Base-by-base conservation (phyloP, 1,284 basidiomycete genomes). In the Puccinia triticina region DNA sequence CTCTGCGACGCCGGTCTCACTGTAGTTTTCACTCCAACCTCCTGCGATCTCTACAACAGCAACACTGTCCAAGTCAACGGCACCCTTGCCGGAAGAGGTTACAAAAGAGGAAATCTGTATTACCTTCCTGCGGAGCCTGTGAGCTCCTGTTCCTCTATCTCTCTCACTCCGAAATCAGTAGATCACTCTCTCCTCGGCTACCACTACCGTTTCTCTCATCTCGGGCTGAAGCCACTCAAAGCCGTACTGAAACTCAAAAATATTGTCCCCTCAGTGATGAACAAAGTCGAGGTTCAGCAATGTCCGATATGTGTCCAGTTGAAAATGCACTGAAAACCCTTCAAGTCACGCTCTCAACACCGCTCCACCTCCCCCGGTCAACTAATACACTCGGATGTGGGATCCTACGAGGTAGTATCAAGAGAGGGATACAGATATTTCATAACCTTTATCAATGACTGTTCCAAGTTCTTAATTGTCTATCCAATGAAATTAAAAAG, bases 401-500 rank as follows among this genome's bases (percentile, higher is more conserved):
- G n/a, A n/a, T n/a, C n/a, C n/a, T n/a, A n/a, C n/a, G n/a, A n/a
- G n/a, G n/a, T n/a, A n/a, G n/a, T n/a, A n/a, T n/a, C n/a, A n/a
- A n/a, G n/a, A n/a, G n/a, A n/a, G n/a, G n/a, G n/a, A n/a, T n/a
- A n/a, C n/a, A n/a, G n/a, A n/a, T n/a, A n/a, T n/a, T n/a, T n/a
- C n/a, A n/a, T n/a, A n/a, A n/a, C n/a, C 1, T 75, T 75, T 57
- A 40, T 75, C 29, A 37, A 75, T 75, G 73, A 75, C 50, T 34
- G 23, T 26, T 75, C 73, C 18, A 75, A 75, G 12, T 37, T 18
- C 16, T 14, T 74, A 2, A 18, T 34, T 7, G 23, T 74, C 10
- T 74, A n/a, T 12, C 32, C 74, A 0, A 59, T 76, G 74, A 76
- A 76, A 76, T 76, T 14, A 11, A 76, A 76, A 59, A 29, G 14